Base-by-base conservation (phyloP, 495 filamentous ascomycete genomes). In the Xylaria longipes region DNA sequence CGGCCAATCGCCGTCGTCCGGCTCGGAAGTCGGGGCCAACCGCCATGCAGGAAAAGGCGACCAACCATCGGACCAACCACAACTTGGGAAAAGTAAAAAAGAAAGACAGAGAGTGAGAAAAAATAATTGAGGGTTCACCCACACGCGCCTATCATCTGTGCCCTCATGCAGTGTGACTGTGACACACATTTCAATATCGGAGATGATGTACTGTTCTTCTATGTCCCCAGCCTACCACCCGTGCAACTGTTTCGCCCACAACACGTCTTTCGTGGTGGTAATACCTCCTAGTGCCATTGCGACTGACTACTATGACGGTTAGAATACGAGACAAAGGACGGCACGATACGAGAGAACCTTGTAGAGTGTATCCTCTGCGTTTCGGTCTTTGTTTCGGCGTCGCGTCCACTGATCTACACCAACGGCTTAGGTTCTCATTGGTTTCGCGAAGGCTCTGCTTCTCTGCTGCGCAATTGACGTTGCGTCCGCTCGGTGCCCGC, bases 1-100 rank as follows among this genome's bases (percentile, higher is more conserved):
- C 68, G 45, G 68, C 68, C 68, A 70, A 70, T 63, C 43, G 58
- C 45, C 29, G 58, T 68, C 52, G n/a, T n/a, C 37, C 35, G 56
- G 39, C 17, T 69, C 67, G 67, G 67, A 43, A 41, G 35, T 60
- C 68, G 68, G 68, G 68, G 45, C 58, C 56, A 70, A 52, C 60
- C 57, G 45, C 43, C 45, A 39, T 70, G 68, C 58, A 70, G 68
- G 57, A 22, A 62, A 31, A 5, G 11, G 3, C 33, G 35, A 29
- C 56, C 56, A 70, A 70, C 41, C 41, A 62, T 17, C 62, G 14
- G 35, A 29, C 56, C 56, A 70, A 70, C 41, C 41, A 62, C 27
- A 70, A n/a, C 15, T 27, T 56, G 17, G 31, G 33, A 37, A 37
- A 60, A 37, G 37, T 8, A 60, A 37, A 27, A 58, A 41, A 27